Evolutionary conservation across 441 rosid genomes (phyloP), one percentile per base, ranked within the genome.

Genomic region (Eutrema salsugineum): DNA sequence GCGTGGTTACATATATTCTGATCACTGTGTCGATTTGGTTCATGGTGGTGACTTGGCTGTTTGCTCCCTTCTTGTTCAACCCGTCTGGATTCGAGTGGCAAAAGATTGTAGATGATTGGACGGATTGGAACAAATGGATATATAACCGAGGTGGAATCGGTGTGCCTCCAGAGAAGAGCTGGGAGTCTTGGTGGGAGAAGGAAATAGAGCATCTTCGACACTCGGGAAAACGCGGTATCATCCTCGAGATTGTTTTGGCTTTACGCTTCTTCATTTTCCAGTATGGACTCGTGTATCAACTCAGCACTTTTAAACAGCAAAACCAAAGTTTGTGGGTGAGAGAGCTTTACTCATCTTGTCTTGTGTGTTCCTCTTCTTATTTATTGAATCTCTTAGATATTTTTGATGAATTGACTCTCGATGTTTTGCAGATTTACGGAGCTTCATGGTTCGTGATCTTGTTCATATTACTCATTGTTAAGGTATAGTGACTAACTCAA

Each of bases 81-180:
- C 99, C 99, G 10, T 92, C 99, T 22, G 99, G 97, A 9, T 88
- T 91, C n/a, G 97, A 91, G 80, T 91, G 95, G 97, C 95, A 89
- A 70, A 91, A 89, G 85, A 89, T 86, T 56, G 70, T 87, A 11
- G 91, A 85, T 79, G 93, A 87, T 48, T 87, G 93, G 94, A 83
- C 89, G 14, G 88, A 91, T 43, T 91, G 97, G 97, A 84, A 87
- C 39, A 86, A 85, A 70, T 91, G 97, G 97, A 84, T 87, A 49
- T 81, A 80, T 54, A 86, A 83, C 68, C 82, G 79, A 19, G 94
- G 97, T 6, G 97, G 94, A 42, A 86, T 91, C 1, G 97, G 97
- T 63, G 91, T 91, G 14, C 86, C 85, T 59, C 81, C 92, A 1
- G 89, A 83, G 67, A 91, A 86, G 64, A 91, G 97, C 74, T 91